Evolutionary conservation across 2,329 filamentous ascomycete genomes (phyloP), one percentile per base, ranked within the genome.

Genomic region (Aspergillus quadricinctus): DNA sequence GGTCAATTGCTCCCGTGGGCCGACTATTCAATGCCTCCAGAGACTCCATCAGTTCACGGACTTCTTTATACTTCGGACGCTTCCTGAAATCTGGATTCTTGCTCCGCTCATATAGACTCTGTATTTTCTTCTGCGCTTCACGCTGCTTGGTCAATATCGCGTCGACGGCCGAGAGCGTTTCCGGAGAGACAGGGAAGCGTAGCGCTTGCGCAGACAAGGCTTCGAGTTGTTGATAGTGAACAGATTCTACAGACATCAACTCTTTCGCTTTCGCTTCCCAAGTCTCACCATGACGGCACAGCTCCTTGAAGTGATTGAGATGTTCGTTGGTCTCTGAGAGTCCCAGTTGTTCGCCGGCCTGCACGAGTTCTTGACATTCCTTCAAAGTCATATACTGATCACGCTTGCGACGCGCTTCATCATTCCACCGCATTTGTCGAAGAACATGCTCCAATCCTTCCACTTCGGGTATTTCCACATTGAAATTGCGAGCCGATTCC

Each of bases 261-360:
- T 99, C 93, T 66, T 89, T 89, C 2, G 92, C 93, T 73, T 97
- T 97, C 49, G 85, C 81, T 76, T 97, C 94, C 94, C 94, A 99
- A 48, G 89, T 81, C 68, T 92, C 84, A 41, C 93, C 94, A 27
- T 88, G 84, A 6, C 82, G 80, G 63, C 88, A 83, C 71, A 96
- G 88, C 28, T 93, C 88, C 57, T 86, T 84, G 67, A 91, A 90
- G 72, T 86, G 87, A 11, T 82, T 78, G 54, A 97, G 81, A 61
- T 93, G 87, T 50, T 92, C 89, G 69, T 96, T 92, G 64, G 87
- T 90, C 1, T 86, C 82, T 1, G 88, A 84, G 6, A 99, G 88
- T 3, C 88, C 87, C 3, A 97, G 81, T 46, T 90, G 86, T 48
- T 85, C 81, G 52, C 90, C 92, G 57, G 90, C 86, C 27, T 87